Evolutionary conservation across 768 basidiomycete species (phyloP), one percentile per base, ranked within the genome.

Genomic region (Rickenella mellea): DNA sequence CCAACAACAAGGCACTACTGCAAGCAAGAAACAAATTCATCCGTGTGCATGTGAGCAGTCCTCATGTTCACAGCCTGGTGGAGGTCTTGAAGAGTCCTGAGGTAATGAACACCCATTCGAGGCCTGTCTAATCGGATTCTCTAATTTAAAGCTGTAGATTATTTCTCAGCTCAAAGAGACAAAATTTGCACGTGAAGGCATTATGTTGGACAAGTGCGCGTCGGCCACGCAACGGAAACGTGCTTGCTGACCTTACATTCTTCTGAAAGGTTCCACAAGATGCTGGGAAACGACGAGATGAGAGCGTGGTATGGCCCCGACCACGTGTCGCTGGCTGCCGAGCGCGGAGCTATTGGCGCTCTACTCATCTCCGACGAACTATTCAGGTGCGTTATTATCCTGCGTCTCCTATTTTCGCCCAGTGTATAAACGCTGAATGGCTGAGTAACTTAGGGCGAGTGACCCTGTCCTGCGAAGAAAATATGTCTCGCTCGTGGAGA

Each of bases 281-380:
- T 93, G 91, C 75, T 98, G 22, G 90, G 84, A 0, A 74, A 73
- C 1, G 93, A 99, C 52, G 93, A 97, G 59, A 80, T 93, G 68
- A 74, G 96, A 42, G 96, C 96, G 4, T 99, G 96, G 96, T 99
- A 99, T 60, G 96, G 94, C 1, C 89, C 93, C 10, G 82, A 88
- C 38, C 96, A 99, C 60, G 96, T 99, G 42, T 69, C 73, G 39
- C 71, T 96, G 17, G 96, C 96, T 3, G 83, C 88, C 27, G 88
- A 93, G 55, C 73, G 96, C 38, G 93, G 92, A 1, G 96, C 96
- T 0, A 80, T 98, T 30, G 92, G 92, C 12, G 91, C 90, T 2
- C 70, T 99, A 21, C 69, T 99, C 41, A 98, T 99, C 32, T 94
- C 92, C 14, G 96, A 99, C 53, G 83, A 83, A 54, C 72, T 98